Base-by-base conservation (phyloP, 345 rosid species). In the Acer yangbiense region DNA sequence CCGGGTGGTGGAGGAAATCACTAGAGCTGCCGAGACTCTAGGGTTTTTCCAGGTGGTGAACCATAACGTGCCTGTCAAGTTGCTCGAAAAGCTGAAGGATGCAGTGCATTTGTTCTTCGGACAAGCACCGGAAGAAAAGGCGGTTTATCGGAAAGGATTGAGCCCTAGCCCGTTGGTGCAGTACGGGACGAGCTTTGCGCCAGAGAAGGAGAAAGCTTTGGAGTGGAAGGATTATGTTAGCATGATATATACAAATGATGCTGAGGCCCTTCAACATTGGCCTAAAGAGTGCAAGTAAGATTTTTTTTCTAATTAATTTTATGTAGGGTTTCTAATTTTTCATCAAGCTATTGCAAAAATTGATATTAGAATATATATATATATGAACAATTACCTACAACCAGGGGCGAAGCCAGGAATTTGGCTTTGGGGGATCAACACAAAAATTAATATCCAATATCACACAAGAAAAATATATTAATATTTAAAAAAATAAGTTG, bases 181-280 rank as follows among this genome's bases (percentile, higher is more conserved):
- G 76, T 88, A 85, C 43, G 85, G 88, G n/a, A 86, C 93, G 0
- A 90, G 93, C 75, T 88, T 90, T 64, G 85, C 74, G 50, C 91
- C 93, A 0, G 88, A 85, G 68, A 88, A 88, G 76, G 90, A 90
- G 82, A 83, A 80, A 72, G 89, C 90, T 7, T 77, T 90, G 77
- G 93, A 90, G 76, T 90, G 91, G 93, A 90, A 90, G 50, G 91
- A 88, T 69, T 90, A 90, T 67, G 65, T 90, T 71, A 87, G 86
- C 75, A 83, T 88, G 88, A 65, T 35, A 9, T 90, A 88, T 67
- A 90, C 89, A 68, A 84, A 71, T 65, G 90, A 90, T 76, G 76
- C 35, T 46, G 91, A 87, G 21, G 93, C 90, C 25, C 83, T 84
- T 78, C 76, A 85, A 58, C 76, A 83, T 41, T 90, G 93, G 91